These are phyloP conservation scores for Mucor velutinosus DNA, from an alignment of 371 early-diverging fungal genomes.

Conservation along the genomic window DNA sequence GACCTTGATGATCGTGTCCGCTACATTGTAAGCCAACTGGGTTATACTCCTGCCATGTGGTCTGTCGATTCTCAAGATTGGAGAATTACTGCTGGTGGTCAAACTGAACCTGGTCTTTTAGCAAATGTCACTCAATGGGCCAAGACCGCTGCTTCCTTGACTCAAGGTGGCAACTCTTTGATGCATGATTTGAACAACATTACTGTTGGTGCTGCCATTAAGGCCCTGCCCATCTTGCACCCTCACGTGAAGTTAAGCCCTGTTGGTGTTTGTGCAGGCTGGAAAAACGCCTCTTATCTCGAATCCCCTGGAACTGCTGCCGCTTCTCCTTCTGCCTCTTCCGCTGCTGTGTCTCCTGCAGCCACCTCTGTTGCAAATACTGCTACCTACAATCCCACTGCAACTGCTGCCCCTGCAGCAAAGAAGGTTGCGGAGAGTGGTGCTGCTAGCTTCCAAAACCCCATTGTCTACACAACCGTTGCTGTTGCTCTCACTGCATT, in stretches of 20 bases:
- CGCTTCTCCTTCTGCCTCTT: slow-evolving; percentile 10
- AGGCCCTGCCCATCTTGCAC: slow-evolving; percentile 52
- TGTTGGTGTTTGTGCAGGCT: slow-evolving; percentile 42
- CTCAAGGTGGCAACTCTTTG: slow-evolving; percentile 55
- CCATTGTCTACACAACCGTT: slow-evolving; percentile 5
- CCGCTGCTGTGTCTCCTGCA: slow-evolving; percentile 20
- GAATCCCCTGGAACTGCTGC: slow-evolving; percentile 18
- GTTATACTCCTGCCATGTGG: slow-evolving; percentile 53
- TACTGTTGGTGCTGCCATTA: slow-evolving; percentile 64
- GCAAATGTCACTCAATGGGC: slow-evolving; percentile 54
- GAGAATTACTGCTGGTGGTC: slow-evolving; percentile 35
- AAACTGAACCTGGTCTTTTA: slow-evolving; percentile 36
- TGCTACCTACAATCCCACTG: not conserved
- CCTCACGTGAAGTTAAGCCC: slow-evolving; percentile 41
- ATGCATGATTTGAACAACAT: slow-evolving; percentile 58
- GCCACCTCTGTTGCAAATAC: not conserved
- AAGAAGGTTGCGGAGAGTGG: slow-evolving; percentile 1
- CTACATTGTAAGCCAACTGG: slow-evolving; percentile 45
- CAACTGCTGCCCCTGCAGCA: slow-evolving; percentile 12
- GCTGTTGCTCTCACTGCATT: slow-evolving; percentile 9
- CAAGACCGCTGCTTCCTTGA: slow-evolving; percentile 34
- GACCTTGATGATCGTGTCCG: slow-evolving; percentile 58
- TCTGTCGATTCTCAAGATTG: slow-evolving; percentile 52
- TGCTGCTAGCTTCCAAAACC: not conserved
- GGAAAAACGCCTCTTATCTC: slow-evolving; percentile 36